Percentiles rank a stretch among this genome's conserved stretches.
Conservation (phyloP, 2,329 filamentous ascomycete species). For the Penicillium sp. region DNA sequence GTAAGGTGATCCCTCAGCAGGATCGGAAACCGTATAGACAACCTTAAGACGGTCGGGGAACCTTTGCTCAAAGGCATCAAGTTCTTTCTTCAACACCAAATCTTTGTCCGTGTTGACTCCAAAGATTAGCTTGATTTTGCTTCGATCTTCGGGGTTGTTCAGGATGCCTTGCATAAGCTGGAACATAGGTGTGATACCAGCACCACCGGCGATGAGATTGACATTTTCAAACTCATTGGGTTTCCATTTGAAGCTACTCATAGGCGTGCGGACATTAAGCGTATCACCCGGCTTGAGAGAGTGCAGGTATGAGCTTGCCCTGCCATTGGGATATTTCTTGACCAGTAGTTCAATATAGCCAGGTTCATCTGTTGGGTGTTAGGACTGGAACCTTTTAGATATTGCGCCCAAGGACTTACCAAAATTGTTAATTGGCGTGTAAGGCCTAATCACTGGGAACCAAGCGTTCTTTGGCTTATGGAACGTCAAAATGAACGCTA, state of each 20-base stretch:
- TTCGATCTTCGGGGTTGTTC: not conserved
- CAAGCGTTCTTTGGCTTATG: not conserved
- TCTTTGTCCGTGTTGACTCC: not conserved
- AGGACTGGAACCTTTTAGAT: no score
- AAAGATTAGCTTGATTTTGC: not conserved
- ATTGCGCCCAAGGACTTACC: not conserved
- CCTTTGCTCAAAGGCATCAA: not conserved
- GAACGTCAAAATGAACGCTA: not conserved
- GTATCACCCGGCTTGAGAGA: not conserved
- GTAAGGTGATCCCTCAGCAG: not conserved
- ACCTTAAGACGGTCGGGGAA: not conserved
- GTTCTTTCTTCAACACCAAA: not conserved
- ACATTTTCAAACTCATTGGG: not conserved
- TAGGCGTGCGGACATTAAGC: not conserved
- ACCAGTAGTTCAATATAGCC: not conserved
- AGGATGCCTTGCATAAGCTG: not conserved
- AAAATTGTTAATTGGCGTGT: not conserved
- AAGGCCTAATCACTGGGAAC: not conserved
- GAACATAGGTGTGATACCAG: not conserved
- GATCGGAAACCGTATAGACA: not conserved
- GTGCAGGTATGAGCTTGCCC: not conserved
- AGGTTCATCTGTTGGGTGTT: not conserved
- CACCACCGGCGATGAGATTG: not conserved
- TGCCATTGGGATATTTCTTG: not conserved
- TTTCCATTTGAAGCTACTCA: not conserved